phyloP scores from a whole-genome alignment of 306 rosid genomes.

The Amphicarpaea edgeworthii region DNA sequence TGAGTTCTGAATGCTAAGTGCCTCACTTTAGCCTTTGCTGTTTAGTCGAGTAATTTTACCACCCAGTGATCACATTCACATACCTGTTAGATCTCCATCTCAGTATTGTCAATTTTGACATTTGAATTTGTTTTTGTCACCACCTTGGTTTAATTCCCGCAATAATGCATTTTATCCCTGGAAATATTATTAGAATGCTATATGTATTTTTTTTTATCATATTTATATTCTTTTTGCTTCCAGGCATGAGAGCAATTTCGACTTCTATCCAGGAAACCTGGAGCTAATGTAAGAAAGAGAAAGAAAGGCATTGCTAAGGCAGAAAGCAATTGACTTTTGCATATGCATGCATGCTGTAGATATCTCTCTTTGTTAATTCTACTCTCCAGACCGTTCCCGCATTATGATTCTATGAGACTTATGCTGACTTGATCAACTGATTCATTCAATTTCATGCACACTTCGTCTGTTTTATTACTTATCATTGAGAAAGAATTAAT shows the following conservation, averaged over 20 bases:
- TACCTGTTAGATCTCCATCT: conserved; percentile 7
- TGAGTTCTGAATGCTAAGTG: conserved; percentile 44
- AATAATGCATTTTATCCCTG: conserved; percentile 16
- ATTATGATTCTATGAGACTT: conserved; percentile 20
- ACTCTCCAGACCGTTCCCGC: neutral
- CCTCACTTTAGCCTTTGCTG: conserved; percentile 28
- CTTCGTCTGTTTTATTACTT: conserved; percentile 16
- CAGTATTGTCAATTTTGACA: conserved; percentile 28
- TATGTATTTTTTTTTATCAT: conserved; percentile 25
- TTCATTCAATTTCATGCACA: conserved; percentile 37
- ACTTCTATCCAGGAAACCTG: conserved; percentile 56
- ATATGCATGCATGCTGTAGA: conserved; percentile 29
- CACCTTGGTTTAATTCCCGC: conserved; percentile 18
- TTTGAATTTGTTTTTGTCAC: neutral
- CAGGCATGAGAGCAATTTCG: conserved; percentile 62
- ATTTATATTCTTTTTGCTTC: conserved; percentile 39
- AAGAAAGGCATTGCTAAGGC: conserved; percentile 57
- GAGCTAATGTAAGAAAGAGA: conserved; percentile 51
- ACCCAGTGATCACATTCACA: neutral
- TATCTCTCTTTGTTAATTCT: conserved; percentile 31
- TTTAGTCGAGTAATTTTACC: conserved; percentile 5
- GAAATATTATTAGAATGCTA: neutral
- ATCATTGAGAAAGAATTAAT: conserved; percentile 27
- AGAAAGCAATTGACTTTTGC: conserved; percentile 49
- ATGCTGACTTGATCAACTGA: conserved; percentile 40